A percentile compares a stretch with the other conserved stretches of the same genome.
phyloP scores from a whole-genome alignment of 345 rosid species.

The Aquilaria malaccensis region DNA sequence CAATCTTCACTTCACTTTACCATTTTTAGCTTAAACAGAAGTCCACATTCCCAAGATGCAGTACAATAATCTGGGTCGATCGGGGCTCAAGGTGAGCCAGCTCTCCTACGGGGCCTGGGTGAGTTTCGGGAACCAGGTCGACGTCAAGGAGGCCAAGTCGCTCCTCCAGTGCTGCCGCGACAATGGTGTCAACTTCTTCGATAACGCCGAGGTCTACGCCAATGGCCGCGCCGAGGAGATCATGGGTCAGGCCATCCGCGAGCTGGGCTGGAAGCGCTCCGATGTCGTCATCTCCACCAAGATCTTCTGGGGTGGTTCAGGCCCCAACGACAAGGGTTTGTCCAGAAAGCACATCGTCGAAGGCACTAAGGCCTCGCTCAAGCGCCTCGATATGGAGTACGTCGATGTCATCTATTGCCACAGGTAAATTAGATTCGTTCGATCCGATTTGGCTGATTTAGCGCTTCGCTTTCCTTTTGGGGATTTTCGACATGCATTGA shows the following conservation, averaged over 20 bases:
- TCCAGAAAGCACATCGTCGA: constrained; percentile 89
- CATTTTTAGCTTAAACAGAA: not conserved
- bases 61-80: constrained; percentile 81
- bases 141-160: constrained; percentile 93
- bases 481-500: not conserved
- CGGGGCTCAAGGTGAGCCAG: constrained; percentile 91
- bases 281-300: constrained; percentile 88
- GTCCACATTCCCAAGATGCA: constrained; percentile 35
- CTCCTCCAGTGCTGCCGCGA: constrained; percentile 88
- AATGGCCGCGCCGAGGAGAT: constrained; percentile 98
- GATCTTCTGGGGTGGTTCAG: constrained; percentile 99
- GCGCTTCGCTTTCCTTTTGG: not conserved
- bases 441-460: not conserved
- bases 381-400: constrained; percentile 88
- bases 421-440: constrained; percentile 27
- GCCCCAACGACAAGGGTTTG: constrained; percentile 90
- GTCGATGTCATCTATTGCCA: constrained; percentile 88
- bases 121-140: constrained; percentile 93
- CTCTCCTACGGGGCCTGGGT: constrained; percentile 95
- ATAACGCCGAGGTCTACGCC: constrained; percentile 97
- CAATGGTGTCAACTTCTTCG: constrained; percentile 94
- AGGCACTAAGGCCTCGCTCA: constrained; percentile 90
- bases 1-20: not conserved
- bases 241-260: constrained; percentile 97
- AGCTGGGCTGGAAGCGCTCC: constrained; percentile 95